These are phyloP conservation scores for Teratosphaeria destructans DNA, from an alignment of 2,329 filamentous ascomycete species.

Conservation along the genomic window DNA sequence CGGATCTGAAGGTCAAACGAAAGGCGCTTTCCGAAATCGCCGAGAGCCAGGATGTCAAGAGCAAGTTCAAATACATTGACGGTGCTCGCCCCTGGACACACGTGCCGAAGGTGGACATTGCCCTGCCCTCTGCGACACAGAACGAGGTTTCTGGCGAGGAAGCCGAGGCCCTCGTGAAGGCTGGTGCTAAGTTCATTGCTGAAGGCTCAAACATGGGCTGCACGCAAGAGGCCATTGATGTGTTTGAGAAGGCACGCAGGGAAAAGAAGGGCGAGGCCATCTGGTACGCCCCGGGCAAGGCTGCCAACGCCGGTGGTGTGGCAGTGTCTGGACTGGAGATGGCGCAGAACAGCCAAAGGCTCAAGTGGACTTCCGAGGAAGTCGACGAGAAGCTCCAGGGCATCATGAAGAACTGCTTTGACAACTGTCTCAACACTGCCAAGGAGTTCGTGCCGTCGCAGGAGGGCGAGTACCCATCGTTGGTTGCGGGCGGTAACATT, in stretches of 20 bases:
- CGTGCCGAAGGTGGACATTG: conserved; percentile 81
- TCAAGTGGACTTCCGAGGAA: conserved; percentile 79
- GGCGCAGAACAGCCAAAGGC: conserved; percentile 88
- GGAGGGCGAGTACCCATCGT: conserved; percentile 76
- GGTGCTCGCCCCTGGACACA: conserved; percentile 87
- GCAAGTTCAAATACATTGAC: conserved; percentile 74
- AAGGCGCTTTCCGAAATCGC: conserved; percentile 68
- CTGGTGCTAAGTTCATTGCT: conserved; percentile 74
- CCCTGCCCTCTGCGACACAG: conserved; percentile 87
- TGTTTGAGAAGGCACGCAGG: conserved; percentile 72
- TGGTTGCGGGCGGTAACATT: conserved; percentile 93
- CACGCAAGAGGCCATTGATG: conserved; percentile 87
- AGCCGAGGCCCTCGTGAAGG: conserved; percentile 67
- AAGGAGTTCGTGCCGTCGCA: conserved; percentile 72
- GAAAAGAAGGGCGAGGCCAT: conserved; percentile 60
- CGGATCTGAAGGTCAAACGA: conserved; percentile 75
- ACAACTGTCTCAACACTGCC: conserved; percentile 78
- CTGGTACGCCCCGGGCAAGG: conserved; percentile 86
- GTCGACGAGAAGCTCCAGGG: conserved; percentile 82
- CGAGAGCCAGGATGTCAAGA: conserved; percentile 42
- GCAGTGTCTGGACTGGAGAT: conserved; percentile 97
- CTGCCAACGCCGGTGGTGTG: conserved; percentile 93
- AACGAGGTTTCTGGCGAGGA: conserved; percentile 94
- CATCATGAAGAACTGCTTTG: conserved; percentile 93
- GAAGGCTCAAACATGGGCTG: conserved; percentile 99